These are phyloP conservation scores for Mucor ambiguus DNA, from an alignment of 371 early-diverging fungal species.

Conservation along the genomic window DNA sequence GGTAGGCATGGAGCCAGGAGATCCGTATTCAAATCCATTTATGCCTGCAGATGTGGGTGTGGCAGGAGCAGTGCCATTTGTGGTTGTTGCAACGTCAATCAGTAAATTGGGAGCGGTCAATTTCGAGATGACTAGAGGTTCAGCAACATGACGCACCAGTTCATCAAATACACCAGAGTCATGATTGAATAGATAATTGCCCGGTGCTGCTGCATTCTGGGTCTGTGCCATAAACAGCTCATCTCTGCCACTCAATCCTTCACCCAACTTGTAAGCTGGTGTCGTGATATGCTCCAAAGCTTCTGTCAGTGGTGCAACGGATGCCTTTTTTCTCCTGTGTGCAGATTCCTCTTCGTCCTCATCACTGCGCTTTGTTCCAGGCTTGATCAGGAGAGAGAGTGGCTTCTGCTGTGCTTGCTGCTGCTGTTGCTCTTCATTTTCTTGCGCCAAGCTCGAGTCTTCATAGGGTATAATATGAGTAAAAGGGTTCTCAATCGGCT, in stretches of 20 bases:
- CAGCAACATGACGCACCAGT: conserved; percentile 35
- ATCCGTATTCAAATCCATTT: conserved; percentile 5
- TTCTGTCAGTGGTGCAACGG: conserved; percentile 15
- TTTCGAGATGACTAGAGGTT: conserved; percentile 43
- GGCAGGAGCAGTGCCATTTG: conserved; percentile 10
- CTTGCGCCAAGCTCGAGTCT: conserved; percentile 45
- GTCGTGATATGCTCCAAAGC: conserved; percentile 26
- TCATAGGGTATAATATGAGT: conserved; percentile 54
- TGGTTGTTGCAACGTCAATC: conserved; percentile 35
- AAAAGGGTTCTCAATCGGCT: conserved; percentile 55
- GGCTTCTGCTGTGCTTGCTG: conserved; percentile 12
- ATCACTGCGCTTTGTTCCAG: not conserved
- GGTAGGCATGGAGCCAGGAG: conserved; percentile 15
- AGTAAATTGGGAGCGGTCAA: conserved; percentile 47
- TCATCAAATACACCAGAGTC: conserved; percentile 37
- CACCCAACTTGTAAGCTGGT: conserved; percentile 21
- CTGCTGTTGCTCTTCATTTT: conserved; percentile 7
- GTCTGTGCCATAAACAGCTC: conserved; percentile 36
- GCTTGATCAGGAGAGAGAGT: conserved; percentile 1
- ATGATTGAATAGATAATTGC: conserved; percentile 42
- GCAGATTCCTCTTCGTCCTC: not conserved
- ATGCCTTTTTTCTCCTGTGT: conserved; percentile 4
- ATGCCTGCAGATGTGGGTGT: conserved; percentile 11
- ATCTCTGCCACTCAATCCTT: conserved; percentile 33
- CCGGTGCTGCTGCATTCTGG: conserved; percentile 45